phyloP scores from a whole-genome alignment of 2,329 filamentous ascomycete species.

The Diplocarpon mali region DNA sequence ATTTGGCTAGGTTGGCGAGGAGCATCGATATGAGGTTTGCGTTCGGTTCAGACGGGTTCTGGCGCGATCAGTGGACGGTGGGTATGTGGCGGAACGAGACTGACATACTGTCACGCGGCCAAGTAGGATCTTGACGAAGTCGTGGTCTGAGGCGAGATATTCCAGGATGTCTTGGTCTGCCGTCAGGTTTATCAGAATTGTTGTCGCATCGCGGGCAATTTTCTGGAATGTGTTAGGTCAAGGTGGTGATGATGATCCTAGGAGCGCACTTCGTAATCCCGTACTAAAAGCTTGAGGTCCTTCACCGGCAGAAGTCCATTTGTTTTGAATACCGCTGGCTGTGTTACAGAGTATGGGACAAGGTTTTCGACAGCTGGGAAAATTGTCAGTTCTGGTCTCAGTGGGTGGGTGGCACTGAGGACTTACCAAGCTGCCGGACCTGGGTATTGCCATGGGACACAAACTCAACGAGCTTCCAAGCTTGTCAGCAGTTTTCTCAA shows the following conservation, averaged over 20 bases:
- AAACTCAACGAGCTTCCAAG: constrained; percentile 71
- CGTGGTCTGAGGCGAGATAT: constrained; percentile 63
- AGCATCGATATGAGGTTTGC: constrained; percentile 85
- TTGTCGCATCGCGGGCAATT: constrained; percentile 88
- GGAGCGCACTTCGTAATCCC: constrained; percentile 60
- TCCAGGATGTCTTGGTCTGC: constrained; percentile 67
- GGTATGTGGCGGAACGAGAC: constrained; percentile 25
- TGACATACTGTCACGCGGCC: constrained; percentile 62
- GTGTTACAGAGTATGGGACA: constrained; percentile 64
- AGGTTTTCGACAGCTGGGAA: constrained; percentile 67
- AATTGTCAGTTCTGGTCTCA: constrained; percentile 12
- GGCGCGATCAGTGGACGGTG: constrained; percentile 1
- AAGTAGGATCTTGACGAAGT: constrained; percentile 66
- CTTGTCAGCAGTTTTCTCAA: constrained; percentile 6
- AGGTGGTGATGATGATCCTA: background rate
- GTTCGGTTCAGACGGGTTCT: constrained; percentile 66
- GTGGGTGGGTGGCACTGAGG: background rate
- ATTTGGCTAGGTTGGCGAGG: constrained; percentile 82
- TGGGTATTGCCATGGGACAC: constrained; percentile 86
- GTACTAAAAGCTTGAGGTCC: constrained; percentile 76
- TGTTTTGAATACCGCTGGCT: constrained; percentile 75
- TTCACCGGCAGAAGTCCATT: constrained; percentile 68
- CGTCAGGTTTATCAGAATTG: constrained; percentile 78
- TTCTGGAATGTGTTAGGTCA: constrained; percentile 38
- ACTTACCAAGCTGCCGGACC: constrained; percentile 66